Evolutionary conservation across 2,329 filamentous ascomycete genomes (phyloP), one percentile per base, ranked within the genome.

Genomic region (Tolypocladium inflatum): DNA sequence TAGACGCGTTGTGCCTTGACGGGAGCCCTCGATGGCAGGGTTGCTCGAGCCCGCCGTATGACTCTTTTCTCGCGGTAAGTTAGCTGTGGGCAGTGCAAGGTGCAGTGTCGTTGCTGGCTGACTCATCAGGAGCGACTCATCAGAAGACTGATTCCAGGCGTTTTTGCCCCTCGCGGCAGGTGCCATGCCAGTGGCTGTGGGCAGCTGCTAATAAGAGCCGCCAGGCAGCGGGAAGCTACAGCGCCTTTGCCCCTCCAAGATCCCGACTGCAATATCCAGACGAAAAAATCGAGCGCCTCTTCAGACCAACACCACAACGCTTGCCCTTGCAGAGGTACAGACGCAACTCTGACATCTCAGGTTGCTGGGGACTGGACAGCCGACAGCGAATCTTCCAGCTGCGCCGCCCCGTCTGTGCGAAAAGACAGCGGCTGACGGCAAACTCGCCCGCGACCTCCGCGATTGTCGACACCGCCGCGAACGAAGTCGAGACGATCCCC

Each of bases 61-160:
- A 50, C 45, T 50, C 45, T 33, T 48, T 50, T 50, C 6, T 30
- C 26, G 5, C 26, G 26, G 26, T n/a, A n/a, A n/a, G n/a, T 6
- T 5, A 33, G 35, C 35, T 37, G 10, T 37, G 35, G 35, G 35
- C 35, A 23, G 41, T 21, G 41, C 5, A 21, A 13, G 42, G 10
- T 48, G 43, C 43, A 17, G 23, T 9, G 17, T 15, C 10, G 30
- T n/a, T 13, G 19, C 19, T n/a, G 17, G 53, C 53, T 55, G 53
- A 55, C 37, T 55, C 53, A 55, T 55, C 53, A 21, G 23, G 30
- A 10, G 38, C 53, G 53, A 55, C 37, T 55, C 53, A 55, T 55
- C 53, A 21, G 23, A 41, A 10, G 38, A 38, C 33, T 42, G 53
- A 19, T 17, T 42, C 48, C 53, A 55, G 38, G 38, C 53, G 26